These are phyloP conservation scores for Solanum ahanhuiri DNA, from an alignment of 257 asterid genomes.

Conservation along the genomic window DNA sequence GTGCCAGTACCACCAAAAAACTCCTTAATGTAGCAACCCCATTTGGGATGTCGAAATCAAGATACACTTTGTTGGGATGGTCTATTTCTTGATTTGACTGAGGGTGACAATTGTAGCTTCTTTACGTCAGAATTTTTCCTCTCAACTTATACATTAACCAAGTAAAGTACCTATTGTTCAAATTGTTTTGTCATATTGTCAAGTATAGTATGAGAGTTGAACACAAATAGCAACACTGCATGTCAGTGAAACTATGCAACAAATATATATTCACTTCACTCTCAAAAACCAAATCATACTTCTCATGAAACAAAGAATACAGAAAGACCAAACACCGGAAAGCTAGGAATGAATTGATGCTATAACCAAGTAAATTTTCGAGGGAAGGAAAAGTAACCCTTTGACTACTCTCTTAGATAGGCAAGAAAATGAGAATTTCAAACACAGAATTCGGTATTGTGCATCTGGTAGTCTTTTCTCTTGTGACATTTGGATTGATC, in stretches of 20 bases:
- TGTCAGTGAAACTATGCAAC: not conserved
- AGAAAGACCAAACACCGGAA: not conserved
- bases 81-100: not conserved
- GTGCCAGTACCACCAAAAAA: too few relatives aligned
- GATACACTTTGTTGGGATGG: not conserved
- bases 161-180: too few relatives aligned
- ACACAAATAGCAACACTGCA: not conserved
- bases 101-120: too few relatives aligned
- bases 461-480: not conserved
- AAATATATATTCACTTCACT: not conserved
- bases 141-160: too few relatives aligned
- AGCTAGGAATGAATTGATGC: not conserved
- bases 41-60: not conserved
- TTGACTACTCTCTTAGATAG: not conserved
- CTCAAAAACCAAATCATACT: not conserved
- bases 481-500: slow-evolving; percentile 8
- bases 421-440: not conserved
- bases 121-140: too few relatives aligned
- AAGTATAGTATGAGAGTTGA: not conserved
- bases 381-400: not conserved
- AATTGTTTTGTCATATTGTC: not conserved
- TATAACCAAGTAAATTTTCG: not conserved
- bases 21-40: not conserved
- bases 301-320: not conserved
- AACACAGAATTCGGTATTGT: not conserved